Evolutionary conservation across 164 flowering plant genomes (phyloP), one percentile per base, ranked within the genome.

Genomic region (Sextonia rubra): DNA sequence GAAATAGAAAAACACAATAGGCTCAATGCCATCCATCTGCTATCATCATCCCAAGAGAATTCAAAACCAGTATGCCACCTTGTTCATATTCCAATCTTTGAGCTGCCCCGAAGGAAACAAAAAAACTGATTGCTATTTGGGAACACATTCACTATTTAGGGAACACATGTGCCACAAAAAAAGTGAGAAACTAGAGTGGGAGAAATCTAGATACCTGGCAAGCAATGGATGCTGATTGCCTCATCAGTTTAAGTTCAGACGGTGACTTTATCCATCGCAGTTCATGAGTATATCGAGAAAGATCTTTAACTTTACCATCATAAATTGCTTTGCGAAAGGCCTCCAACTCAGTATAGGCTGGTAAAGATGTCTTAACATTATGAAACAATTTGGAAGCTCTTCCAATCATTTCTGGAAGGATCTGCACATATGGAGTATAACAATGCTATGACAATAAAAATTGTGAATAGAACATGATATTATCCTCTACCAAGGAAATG

Each of bases 201-300:
- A 52, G n/a, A 20, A 52, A 52, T 52, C 4, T 52, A 52, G 14
- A 52, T 80, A 93, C 99, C 96, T 95, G 98, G 80, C 92, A 90
- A 83, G 86, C 94, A 85, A 89, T 88, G 72, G 98, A 87, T 66
- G 94, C 92, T 77, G 97, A 83, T 66, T 95, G 87, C 73, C 85
- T 91, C 96, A 95, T 91, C 78, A 95, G 80, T 67, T 83, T 86
- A 61, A 90, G 76, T 81, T 95, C 99, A 20, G 99, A 84, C 23
- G 91, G 83, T 69, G 99, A 95, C 76, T 93, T 95, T 78, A 80
- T 74, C 93, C 91, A 92, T 30, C 96, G 82, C 58, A 89, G 74
- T 69, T 90, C 90, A 79, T 93, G 88, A 24, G 90, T 95, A 70
- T 77, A 80, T 25, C 32, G 30, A 49, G 97, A 88, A 74, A 91